A percentile compares a stretch with the other conserved stretches of the same genome.
phyloP scores from a whole-genome alignment of 768 basidiomycete genomes.

The Sarcomyxa edulis region DNA sequence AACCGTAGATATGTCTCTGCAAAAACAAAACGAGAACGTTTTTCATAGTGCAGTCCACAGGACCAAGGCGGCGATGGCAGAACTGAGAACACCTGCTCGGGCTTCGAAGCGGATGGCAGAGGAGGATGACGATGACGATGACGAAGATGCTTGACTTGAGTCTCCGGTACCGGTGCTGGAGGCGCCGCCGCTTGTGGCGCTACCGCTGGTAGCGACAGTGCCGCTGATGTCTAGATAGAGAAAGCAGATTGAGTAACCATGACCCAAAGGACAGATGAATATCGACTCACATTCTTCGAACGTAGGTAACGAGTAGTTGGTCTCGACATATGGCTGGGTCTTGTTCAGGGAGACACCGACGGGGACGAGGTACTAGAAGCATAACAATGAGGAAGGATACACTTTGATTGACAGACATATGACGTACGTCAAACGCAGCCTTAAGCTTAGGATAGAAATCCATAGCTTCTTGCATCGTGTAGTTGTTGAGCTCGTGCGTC shows the following conservation, averaged over 20 bases:
- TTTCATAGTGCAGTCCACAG: too few species aligned
- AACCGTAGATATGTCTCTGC: too few species aligned
- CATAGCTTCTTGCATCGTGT: constrained; percentile 57
- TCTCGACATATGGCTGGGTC: constrained; percentile 48
- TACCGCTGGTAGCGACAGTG: too few species aligned
- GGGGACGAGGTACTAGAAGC: constrained; percentile 41
- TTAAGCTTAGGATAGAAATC: constrained; percentile 43
- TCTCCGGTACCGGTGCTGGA: too few species aligned
- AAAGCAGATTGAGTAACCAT: neutral
- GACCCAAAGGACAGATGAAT: neutral
- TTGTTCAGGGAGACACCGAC: constrained; percentile 46
- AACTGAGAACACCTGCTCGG: too few species aligned
- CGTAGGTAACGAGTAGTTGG: constrained; percentile 31
- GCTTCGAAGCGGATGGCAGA: too few species aligned
- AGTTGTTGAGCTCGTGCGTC: constrained; percentile 56
- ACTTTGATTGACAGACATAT: neutral
- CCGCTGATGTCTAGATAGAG: too few species aligned
- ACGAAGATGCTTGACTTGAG: too few species aligned
- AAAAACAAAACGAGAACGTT: too few species aligned
- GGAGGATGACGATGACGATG: too few species aligned
- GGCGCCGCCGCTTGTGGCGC: too few species aligned
- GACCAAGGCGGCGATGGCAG: too few species aligned
- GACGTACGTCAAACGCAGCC: constrained; percentile 38
- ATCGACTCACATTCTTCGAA: constrained; percentile 46
- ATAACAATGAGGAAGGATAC: neutral